Conservation (phyloP, 2,329 filamentous ascomycete species). For the Parastagonospora nodorum region DNA sequence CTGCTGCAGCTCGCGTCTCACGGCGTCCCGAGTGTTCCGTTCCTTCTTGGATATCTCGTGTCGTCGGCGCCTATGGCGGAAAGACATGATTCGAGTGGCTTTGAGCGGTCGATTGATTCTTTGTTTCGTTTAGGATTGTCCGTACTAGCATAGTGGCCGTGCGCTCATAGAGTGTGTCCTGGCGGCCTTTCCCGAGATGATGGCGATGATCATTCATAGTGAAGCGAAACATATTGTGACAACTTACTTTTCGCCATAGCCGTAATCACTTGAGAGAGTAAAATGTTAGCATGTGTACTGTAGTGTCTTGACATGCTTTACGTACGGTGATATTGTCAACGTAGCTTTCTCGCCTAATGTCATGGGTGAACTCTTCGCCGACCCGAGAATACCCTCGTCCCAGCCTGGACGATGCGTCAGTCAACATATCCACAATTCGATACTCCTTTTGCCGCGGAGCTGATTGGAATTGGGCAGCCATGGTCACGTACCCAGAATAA, state of each 20-base stretch:
- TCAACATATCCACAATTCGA: slow-evolving; percentile 8
- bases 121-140: neutral
- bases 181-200: slow-evolving; percentile 1
- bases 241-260: slow-evolving; percentile 45
- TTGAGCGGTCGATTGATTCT: neutral
- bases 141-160: neutral
- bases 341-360: slow-evolving; percentile 87
- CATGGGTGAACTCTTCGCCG: slow-evolving; percentile 63
- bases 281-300: slow-evolving; percentile 20
- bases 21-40: neutral
- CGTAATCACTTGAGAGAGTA: slow-evolving; percentile 38
- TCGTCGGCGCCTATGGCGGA: too few relatives aligned
- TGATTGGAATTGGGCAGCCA: slow-evolving; percentile 1
- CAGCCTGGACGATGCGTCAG: slow-evolving; percentile 48
- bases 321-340: slow-evolving; percentile 78
- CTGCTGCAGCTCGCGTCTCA: neutral
- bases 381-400: slow-evolving; percentile 69
- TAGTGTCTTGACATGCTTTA: slow-evolving; percentile 7
- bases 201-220: slow-evolving; percentile 2
- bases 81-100: too few relatives aligned
- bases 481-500: slow-evolving; percentile 75
- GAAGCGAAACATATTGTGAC: slow-evolving; percentile 1
- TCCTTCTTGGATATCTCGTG: neutral
- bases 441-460: slow-evolving; percentile 6
- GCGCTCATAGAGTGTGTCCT: slow-evolving; percentile 2